Base-by-base conservation (phyloP, 768 basidiomycete species). In the Tephrocybe rancida region DNA sequence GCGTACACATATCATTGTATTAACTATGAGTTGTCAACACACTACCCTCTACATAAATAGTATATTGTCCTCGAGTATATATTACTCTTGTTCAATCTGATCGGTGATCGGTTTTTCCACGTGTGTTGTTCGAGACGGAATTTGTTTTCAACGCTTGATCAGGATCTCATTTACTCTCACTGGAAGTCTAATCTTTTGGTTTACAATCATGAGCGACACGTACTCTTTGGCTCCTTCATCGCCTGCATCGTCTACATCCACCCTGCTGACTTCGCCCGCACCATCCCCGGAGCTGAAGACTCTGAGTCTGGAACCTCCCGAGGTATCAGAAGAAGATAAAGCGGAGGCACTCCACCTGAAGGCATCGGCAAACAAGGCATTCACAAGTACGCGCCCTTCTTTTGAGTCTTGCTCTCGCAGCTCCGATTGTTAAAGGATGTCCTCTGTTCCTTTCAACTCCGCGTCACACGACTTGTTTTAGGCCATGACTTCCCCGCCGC, bases 351-450 rank as follows among this genome's bases (percentile, higher is more conserved):
- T 79, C 5, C 77, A 77, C 61, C 67, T 97, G 53, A 99, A 98
- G 71, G 82, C 77, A 6, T 79, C 88, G 56, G 97, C 95, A 9
- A 98, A 98, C 75, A 86, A 86, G 63, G 89, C 92, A 3, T 99
- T 98, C 63, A 71, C 76, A 43, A 74, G 91, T 89, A 67, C 61
- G 82, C 69, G 13, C 19, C 44, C 39, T 46, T 49, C 18, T 37
- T 30, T 50, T 21, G 32, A n/a, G n/a, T n/a, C 42, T 26, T 34
- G 26, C 29, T 38, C 44, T 50, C 54, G 50, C 14, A 34, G 21
- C 18, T 34, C 41, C 38, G 52, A 48, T 48, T 44, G 16, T 29
- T 25, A 32, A 45, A 50, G 21, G 24, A 30, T 26, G 22, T 3
- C 46, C 24, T 18, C 34, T 22, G 16, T 22, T 22, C 22, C 47